Base-by-base conservation (phyloP, 345 rosid species). In the Linum lewisii region DNA sequence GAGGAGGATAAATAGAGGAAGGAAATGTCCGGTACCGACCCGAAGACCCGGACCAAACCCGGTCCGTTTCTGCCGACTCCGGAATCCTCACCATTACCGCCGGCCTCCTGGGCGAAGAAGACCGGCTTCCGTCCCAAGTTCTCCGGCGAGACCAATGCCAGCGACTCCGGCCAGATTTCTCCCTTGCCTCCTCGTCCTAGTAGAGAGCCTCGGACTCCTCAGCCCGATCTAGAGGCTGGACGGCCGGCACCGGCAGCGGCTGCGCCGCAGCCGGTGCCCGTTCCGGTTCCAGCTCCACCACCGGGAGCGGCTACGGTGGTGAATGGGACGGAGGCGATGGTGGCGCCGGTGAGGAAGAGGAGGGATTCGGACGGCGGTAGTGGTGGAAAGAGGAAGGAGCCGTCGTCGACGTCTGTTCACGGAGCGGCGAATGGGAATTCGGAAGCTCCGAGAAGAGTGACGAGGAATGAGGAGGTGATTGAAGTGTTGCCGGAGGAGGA, bases 121-220 rank as follows among this genome's bases (percentile, higher is more conserved):
- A 93, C 95, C 36, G 97, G 97, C 5, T 92, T 92, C 64, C 90
- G 85, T 6, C 97, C 98, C 49, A 92, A 84, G 67, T 86, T 88
- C 84, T 92, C 98, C 59, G 98, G 98, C 24, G 97, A 88, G 79
- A 57, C 91, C 68, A 88, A 75, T 79, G 93, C 89, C 54, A 61
- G 81, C 29, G 83, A 82, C 53, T 86, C 96, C 61, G 93, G 89
- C 18, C 93, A 87, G 70, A 70, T 84, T 53, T 34, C 87, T 1
- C 72, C 73, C 21, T 29, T 29, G 34, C 76, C 93, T 10, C 69
- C 76, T 14, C 77, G 67, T 71, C 73, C 82, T 16, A 80, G 63
- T 57, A 84, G 79, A 53, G 59, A 20, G 47, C 62, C 57, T 36
- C 65, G 68, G 21, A 82, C 70, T 15, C 50, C 36, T 36, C 85